Base-by-base conservation (phyloP, 176 grass and related monocot species). In the Carex cristatella region DNA sequence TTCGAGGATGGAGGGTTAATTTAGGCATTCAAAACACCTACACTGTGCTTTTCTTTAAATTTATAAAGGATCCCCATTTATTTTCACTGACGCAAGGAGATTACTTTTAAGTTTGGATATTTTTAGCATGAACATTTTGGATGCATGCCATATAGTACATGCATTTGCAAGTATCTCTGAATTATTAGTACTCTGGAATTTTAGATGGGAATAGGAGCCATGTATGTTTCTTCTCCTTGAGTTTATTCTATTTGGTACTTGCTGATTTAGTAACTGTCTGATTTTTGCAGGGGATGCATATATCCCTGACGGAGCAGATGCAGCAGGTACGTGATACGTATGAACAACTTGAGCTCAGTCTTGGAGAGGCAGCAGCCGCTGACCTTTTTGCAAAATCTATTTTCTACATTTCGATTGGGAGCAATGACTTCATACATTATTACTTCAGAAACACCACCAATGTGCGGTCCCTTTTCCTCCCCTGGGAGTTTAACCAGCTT, bases 341-440 rank as follows among this genome's bases (percentile, higher is more conserved):
- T 5, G 91, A 90, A 88, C 80, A 88, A 69, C 78, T 96, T 0
- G 82, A 87, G 35, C 69, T 93, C 60, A 85, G 83, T 46, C 91
- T 96, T n/a, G 94, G 91, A 86, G 91, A 91, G 69, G 85, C 59
- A 0, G 94, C 89, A 1, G 89, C 86, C 3, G 86, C 79, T 3
- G 79, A 96, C 77, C 61, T 91, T 10, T 89, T 96, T 82, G 84
- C 35, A 68, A 93, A 69, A 69, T 93, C 86, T 4, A 72, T 93
- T 55, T 96, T 96, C 81, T 96, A 93, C 44, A 79, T 93, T 31
- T 93, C 94, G 0, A 93, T 96, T 18, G 91, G 94, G 59, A 91
- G 87, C 76, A 96, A 96, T 16, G 89, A 96, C 71, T 96, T 93
- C 65, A 96, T 93, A 75, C 94, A 96, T 77, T 96, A 91, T 85